Conservation (phyloP, 176 grass and related monocot genomes). For the Juncus inflexus region DNA sequence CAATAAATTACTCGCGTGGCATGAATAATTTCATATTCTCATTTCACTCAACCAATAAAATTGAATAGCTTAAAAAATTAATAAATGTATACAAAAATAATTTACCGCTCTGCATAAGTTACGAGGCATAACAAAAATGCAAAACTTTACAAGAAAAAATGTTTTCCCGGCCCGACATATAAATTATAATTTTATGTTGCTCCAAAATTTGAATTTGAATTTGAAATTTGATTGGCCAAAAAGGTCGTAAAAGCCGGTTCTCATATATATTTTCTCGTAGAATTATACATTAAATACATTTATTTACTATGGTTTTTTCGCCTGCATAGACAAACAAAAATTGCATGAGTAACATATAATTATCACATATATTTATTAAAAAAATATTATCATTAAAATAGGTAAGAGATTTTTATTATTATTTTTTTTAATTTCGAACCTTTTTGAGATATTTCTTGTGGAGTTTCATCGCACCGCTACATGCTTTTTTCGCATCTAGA, state of each 20-base stretch:
- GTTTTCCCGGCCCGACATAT: too few species aligned
- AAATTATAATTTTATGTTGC: neutral
- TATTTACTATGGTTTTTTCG: conserved; percentile 20
- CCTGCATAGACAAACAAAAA: conserved; percentile 20
- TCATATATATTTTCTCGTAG: conserved; percentile 1
- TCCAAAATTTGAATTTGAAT: neutral
- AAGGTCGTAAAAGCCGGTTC: conserved; percentile 17
- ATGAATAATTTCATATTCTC: conserved; percentile 11
- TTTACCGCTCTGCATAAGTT: neutral
- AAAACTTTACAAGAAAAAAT: neutral
- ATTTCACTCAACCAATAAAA: conserved; percentile 8
- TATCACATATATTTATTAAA: too few species aligned
- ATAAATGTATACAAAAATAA: conserved; percentile 6
- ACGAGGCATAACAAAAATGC: conserved; percentile 20
- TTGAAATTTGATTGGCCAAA: neutral
- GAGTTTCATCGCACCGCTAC: conserved; percentile 88
- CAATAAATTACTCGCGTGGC: too few species aligned
- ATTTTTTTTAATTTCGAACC: conserved; percentile 32
- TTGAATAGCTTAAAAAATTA: neutral
- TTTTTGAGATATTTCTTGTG: conserved; percentile 97
- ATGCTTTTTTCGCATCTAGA: conserved; percentile 95
- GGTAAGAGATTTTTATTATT: neutral
- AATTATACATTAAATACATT: conserved; percentile 8
- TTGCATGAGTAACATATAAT: too few species aligned
- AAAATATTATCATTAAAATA: too few species aligned